Conservation (phyloP, 495 filamentous ascomycete genomes). For the Aspergillus mulundensis region DNA sequence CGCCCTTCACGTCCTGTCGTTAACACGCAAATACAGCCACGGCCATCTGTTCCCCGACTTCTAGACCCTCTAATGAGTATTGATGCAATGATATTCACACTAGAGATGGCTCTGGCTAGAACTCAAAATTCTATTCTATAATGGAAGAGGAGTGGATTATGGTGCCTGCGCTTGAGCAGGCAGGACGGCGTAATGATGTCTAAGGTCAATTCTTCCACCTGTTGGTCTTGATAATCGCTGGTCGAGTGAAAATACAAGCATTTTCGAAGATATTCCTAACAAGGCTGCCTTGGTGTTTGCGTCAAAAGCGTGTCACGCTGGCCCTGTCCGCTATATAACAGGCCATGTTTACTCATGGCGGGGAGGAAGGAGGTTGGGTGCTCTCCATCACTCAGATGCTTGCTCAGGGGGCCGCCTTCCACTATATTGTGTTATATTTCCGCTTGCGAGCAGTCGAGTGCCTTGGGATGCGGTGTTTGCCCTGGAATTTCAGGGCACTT, state of each 20-base stretch:
- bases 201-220: background rate
- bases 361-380: background rate
- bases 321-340: background rate
- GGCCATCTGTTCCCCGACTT: slow-evolving; percentile 73
- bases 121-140: background rate
- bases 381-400: background rate
- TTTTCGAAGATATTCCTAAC: slow-evolving; percentile 6
- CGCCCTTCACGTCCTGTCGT: no score
- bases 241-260: slow-evolving; percentile 16
- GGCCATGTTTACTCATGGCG: background rate
- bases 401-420: no score
- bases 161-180: background rate
- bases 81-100: slow-evolving; percentile 35
- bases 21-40: slow-evolving; percentile 45
- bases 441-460: slow-evolving; percentile 7
- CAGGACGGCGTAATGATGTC: slow-evolving; percentile 2
- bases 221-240: slow-evolving; percentile 21
- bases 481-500: background rate
- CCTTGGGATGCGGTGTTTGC: slow-evolving; percentile 1
- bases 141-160: slow-evolving; percentile 4
- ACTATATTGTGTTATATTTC: background rate
- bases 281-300: background rate
- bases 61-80: slow-evolving; percentile 42
- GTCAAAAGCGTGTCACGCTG: background rate
- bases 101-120: slow-evolving; percentile 12